Evolutionary conservation across 1,284 basidiomycete species (phyloP), one percentile per base, ranked within the genome.

Genomic region (Coniferiporia sulphurascens): DNA sequence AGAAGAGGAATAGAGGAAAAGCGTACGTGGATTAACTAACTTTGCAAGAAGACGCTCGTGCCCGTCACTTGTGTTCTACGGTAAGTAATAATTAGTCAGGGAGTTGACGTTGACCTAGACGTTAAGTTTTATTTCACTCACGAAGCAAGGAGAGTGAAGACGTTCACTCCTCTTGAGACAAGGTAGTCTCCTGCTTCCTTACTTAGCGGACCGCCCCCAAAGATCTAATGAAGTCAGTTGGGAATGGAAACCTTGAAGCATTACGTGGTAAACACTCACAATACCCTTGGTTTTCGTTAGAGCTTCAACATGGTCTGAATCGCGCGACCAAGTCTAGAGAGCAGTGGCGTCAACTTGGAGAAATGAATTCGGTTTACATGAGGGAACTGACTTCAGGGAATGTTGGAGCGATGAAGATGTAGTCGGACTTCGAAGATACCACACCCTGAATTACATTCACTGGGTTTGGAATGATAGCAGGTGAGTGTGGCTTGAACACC

Each of bases 161-260:
- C 9, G 35, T 50, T 46, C 7, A 71, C 65, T 9, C 71, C 70
- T 52, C 67, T 49, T 7, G 22, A 35, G 10, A 60, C 58, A 9
- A 73, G 56, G 32, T 50, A 38, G 58, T 71, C 66, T 9, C 72
- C 72, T 13, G 65, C 67, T 8, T 62, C 59, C 38, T 69, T 65
- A 36, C 64, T 65, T 3, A 74, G 59, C 4, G 69, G 66, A 4
- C 67, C 69, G 32, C 72, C 72, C n/a, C 69, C 72, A 48, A 56
- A 73, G 3, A 71, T 48, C 71, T 72, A n/a, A 12, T 10, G 15
- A 55, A 21, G n/a, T n/a, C n/a, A n/a, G n/a, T n/a, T n/a, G n/a
- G n/a, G n/a, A n/a, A n/a, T n/a, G n/a, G n/a, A n/a, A n/a, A n/a
- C n/a, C n/a, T n/a, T n/a, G n/a, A n/a, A n/a, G n/a, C n/a, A n/a